A percentile compares a stretch with the other conserved stretches of the same genome.
Conservation (phyloP, 345 rosid species). For the Eucalyptus marginata region DNA sequence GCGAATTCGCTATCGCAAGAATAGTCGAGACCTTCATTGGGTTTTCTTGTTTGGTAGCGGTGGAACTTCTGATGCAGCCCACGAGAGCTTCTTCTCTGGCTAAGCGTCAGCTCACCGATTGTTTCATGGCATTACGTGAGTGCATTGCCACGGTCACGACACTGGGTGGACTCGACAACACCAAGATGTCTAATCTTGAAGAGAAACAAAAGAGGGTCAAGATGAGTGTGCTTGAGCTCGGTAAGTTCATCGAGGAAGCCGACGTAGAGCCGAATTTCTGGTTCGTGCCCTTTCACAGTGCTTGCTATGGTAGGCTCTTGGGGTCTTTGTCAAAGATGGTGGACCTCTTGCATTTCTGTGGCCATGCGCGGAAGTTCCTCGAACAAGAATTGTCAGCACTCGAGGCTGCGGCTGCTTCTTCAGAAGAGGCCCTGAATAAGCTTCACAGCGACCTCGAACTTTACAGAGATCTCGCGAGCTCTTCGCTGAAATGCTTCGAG, state of each 20-base stretch:
- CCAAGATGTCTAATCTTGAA: conserved; percentile 6
- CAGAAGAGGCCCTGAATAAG: conserved; percentile 15
- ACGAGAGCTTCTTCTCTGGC: conserved; percentile 67
- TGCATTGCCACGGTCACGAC: conserved; percentile 22
- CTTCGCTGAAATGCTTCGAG: conserved; percentile 39
- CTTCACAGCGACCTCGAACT: conserved; percentile 38
- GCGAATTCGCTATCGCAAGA: conserved; percentile 81
- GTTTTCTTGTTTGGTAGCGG: conserved; percentile 51
- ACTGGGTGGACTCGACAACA: conserved; percentile 6
- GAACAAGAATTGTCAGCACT: conserved; percentile 22
- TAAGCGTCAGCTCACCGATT: conserved; percentile 34
- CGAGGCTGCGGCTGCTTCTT: not conserved
- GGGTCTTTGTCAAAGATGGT: conserved; percentile 42
- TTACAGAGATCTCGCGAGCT: conserved; percentile 22
- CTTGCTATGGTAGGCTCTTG: conserved; percentile 45
- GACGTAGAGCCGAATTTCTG: conserved; percentile 79
- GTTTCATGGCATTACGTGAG: conserved; percentile 26
- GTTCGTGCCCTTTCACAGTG: conserved; percentile 59
- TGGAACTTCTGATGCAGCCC: conserved; percentile 53
- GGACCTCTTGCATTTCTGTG: conserved; percentile 53
- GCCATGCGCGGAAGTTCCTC: conserved; percentile 25
- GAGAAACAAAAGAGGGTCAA: conserved; percentile 38
- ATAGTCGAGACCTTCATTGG: conserved; percentile 82
- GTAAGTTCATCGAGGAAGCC: conserved; percentile 60
- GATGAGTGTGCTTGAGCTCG: conserved; percentile 25